Conservation (phyloP, 805 yeast genomes). For the Yarrowia porcina region DNA sequence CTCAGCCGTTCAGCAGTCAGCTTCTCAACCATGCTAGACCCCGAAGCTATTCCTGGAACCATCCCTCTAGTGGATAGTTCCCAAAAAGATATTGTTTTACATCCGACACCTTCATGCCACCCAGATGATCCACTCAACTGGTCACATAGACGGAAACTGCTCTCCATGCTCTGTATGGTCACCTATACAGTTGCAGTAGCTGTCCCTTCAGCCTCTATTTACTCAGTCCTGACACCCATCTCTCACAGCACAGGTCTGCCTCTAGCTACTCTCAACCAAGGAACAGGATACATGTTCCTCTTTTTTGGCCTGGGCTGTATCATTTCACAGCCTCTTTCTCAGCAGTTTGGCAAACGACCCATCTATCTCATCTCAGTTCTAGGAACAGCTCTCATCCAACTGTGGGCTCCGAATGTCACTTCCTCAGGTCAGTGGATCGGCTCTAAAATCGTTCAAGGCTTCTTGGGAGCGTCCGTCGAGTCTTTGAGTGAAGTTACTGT, state of each 20-base stretch:
- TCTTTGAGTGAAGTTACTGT: constrained; percentile 63
- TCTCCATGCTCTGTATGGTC: constrained; percentile 42
- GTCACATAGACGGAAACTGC: constrained; percentile 48
- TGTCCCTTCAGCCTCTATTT: constrained; percentile 48
- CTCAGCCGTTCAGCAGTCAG: too few species aligned
- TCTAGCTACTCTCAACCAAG: constrained; percentile 44
- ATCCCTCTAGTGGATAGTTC: constrained; percentile 29
- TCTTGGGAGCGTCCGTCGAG: constrained; percentile 75
- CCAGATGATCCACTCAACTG: constrained; percentile 72
- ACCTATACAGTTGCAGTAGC: constrained; percentile 47
- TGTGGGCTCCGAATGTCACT: constrained; percentile 45
- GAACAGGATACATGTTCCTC: constrained; percentile 51
- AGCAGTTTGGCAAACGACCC: constrained; percentile 50
- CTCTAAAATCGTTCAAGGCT: constrained; percentile 43
- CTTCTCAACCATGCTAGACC: constrained; percentile 4
- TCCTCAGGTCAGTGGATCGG: constrained; percentile 43
- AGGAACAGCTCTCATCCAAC: constrained; percentile 42
- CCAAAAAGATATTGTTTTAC: constrained; percentile 44
- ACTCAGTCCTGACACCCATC: constrained; percentile 45
- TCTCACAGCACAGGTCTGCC: constrained; percentile 41
- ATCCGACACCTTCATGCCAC: constrained; percentile 65
- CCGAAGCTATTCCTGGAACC: constrained; percentile 30
- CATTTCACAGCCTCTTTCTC: constrained; percentile 51
- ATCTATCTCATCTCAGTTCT: constrained; percentile 44
- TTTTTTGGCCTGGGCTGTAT: constrained; percentile 52